phyloP scores from a whole-genome alignment of 208 protist genomes.

The Trypanosoma lewisi region DNA sequence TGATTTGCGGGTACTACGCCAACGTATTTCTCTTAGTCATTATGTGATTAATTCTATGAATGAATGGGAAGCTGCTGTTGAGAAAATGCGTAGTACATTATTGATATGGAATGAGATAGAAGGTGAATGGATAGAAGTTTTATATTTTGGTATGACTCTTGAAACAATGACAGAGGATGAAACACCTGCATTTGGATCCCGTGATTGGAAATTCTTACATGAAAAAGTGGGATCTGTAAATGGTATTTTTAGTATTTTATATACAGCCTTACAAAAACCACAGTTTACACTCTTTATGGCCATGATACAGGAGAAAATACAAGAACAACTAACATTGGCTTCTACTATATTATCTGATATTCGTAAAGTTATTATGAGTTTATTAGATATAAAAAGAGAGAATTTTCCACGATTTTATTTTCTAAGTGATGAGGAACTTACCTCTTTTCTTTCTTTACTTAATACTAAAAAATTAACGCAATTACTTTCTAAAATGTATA shows the following conservation, averaged over 20 bases:
- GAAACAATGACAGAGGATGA: constrained; percentile 6
- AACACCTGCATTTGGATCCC: constrained; percentile 6
- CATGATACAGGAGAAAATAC: constrained; percentile 89
- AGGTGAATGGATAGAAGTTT: constrained; percentile 39
- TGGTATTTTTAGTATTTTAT: constrained; percentile 27
- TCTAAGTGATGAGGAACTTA: constrained; percentile 78
- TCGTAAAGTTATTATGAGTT: constrained; percentile 77
- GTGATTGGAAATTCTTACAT: constrained; percentile 31
- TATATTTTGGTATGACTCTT: constrained; percentile 28
- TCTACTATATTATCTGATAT: constrained; percentile 91
- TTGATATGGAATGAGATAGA: constrained; percentile 44
- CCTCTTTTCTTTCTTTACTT: constrained; percentile 72
- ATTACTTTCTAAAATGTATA: constrained; percentile 72
- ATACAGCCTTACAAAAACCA: constrained; percentile 50
- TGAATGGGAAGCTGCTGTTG: constrained; percentile 72
- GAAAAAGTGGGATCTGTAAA: constrained; percentile 26
- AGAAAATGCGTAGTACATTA: constrained; percentile 58
- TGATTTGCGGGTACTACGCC: constrained; percentile 45
- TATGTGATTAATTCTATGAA: constrained; percentile 51
- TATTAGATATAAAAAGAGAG: constrained; percentile 90
- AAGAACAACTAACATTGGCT: constrained; percentile 80
- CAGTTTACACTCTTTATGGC: constrained; percentile 91
- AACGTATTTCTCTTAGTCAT: constrained; percentile 47
- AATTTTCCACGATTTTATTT: constrained; percentile 94
- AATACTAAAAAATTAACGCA: constrained; percentile 33